Evolutionary conservation across 1,139 yeast species (phyloP).

Genomic region (Candida glucosophila): DNA sequence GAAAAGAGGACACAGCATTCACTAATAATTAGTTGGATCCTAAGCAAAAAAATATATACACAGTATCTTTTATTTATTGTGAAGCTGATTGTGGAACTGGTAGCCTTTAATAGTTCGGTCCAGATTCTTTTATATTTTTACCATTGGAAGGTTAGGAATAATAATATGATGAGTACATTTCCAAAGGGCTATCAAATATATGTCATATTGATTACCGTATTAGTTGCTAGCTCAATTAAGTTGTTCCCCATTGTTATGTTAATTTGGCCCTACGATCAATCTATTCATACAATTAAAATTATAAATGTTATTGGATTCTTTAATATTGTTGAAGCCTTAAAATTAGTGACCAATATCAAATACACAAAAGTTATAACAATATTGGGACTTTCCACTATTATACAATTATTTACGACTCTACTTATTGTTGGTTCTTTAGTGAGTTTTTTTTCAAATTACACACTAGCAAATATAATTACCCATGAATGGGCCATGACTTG

Average conservation of each 20-base stretch:
- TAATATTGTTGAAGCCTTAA: conserved; percentile 59
- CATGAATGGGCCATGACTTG: too few species aligned
- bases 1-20: conserved; percentile 44
- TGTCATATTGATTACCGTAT: conserved; percentile 55
- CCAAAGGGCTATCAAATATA: conserved; percentile 19
- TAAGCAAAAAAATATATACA: conserved; percentile 34
- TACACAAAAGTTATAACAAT: conserved; percentile 11
- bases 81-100: conserved; percentile 48
- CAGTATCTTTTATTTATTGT: conserved; percentile 66
- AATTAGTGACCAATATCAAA: conserved; percentile 41
- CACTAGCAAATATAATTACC: too few species aligned
- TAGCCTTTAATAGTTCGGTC: conserved; percentile 46
- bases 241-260: conserved; percentile 89
- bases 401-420: too few species aligned
- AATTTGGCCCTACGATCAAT: conserved; percentile 87
- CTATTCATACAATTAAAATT: conserved; percentile 53
- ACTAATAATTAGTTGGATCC: conserved; percentile 20
- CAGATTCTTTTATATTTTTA: conserved; percentile 21
- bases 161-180: conserved; percentile 9
- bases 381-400: conserved; percentile 3
- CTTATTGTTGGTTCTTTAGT: too few species aligned
- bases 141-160: conserved; percentile 23
- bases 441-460: too few species aligned
- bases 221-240: conserved; percentile 71
- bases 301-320: conserved; percentile 56